Base-by-base conservation (phyloP, 1,284 basidiomycete genomes). In the Cutaneotrichosporon arboriforme region DNA sequence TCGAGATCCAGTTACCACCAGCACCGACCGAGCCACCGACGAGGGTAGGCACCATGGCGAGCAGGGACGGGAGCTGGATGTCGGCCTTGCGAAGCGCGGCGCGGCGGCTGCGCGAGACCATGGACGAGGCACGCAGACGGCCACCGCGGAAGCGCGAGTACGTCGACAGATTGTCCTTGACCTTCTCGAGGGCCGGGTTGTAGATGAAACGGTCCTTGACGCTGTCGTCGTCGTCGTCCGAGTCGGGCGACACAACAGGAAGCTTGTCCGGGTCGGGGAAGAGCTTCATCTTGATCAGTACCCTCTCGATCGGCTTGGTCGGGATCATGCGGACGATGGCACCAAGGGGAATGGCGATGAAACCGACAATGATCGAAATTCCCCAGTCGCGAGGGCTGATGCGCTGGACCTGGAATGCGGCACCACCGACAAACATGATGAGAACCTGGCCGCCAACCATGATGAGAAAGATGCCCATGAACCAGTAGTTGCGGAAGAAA, bases 361-460 rank as follows among this genome's bases (percentile, higher is more conserved):
- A 65, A 38, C 94, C 96, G 45, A 96, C 81, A 51, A 77, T 60
- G 49, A 98, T 78, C 1, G 88, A 89, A 61, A 97, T 90, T 46
- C 83, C 92, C 96, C 96, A 99, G 73, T 96, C 90, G 38, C 82
- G 83, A 26, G 86, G 88, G 46, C 77, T 77, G 49, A 97, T 84
- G 5, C 71, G 79, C 1, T 83, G 85, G n/a, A 97, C 94, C 65
- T 87, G 84, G 80, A 98, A 97, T 0, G 92, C 92, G 4, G 86
- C 81, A 31, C 89, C 88, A 53, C 93, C 94, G 49, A 97, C 81
- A 66, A 91, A 91, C 55, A 97, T 86, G 61, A 98, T 94, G 52
- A 94, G 65, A 48, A 93, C 73, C 73, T 98, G 94, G 40, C 87
- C 81, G 18, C 79, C 88, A 63, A 96, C 81, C 83, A 93, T 66